Conservation (phyloP, 2,329 filamentous ascomycete species). For the Aspergillus floridensis region DNA sequence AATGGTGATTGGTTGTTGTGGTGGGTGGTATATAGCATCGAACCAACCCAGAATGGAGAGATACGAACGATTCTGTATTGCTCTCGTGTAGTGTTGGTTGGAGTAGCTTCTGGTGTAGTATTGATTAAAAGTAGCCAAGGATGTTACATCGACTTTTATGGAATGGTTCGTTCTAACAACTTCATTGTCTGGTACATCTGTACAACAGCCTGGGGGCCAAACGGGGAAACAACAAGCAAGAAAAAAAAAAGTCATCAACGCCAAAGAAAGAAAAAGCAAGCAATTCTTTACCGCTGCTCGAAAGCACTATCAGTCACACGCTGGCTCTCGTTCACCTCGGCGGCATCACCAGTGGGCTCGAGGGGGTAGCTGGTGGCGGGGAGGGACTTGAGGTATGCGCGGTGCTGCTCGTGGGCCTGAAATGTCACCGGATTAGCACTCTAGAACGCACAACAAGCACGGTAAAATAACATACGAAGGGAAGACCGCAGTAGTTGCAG, state of each 20-base stretch:
- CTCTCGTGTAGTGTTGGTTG: not conserved
- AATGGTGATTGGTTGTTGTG: not conserved
- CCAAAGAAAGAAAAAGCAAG: constrained; percentile 29
- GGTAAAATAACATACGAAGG: constrained; percentile 67
- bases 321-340: constrained; percentile 58
- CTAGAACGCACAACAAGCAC: not conserved
- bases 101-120: not conserved
- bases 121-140: too few relatives aligned
- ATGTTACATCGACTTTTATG: not conserved
- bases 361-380: constrained; percentile 80
- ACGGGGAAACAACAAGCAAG: constrained; percentile 20
- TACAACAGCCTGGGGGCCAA: constrained; percentile 33
- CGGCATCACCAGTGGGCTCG: constrained; percentile 57
- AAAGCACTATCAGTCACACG: constrained; percentile 58
- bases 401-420: constrained; percentile 87
- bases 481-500: constrained; percentile 90
- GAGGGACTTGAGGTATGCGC: constrained; percentile 77
- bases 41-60: not conserved
- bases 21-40: not conserved
- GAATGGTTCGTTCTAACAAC: constrained; percentile 14
- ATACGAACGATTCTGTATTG: not conserved
- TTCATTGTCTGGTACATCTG: constrained; percentile 37
- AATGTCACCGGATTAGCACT: not conserved
- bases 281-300: constrained; percentile 56
- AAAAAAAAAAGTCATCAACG: constrained; percentile 34